Evolutionary conservation across 768 basidiomycete genomes (phyloP).

Genomic region (Hypholoma fasciculare): DNA sequence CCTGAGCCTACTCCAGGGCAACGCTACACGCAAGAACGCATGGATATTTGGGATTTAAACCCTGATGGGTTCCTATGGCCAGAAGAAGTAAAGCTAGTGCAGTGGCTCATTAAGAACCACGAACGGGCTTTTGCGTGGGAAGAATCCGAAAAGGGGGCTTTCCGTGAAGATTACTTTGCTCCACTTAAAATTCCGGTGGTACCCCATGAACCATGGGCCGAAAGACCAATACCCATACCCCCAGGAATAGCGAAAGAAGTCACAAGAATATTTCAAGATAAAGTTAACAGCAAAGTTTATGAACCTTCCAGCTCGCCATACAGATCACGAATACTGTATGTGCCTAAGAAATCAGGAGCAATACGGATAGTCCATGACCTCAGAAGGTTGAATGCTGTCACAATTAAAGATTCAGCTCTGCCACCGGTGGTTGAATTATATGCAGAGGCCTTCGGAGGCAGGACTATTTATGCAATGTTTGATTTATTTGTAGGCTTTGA

Average conservation of each 20-base stretch:
- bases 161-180: no score
- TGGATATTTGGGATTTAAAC: no score
- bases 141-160: no score
- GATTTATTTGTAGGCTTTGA: slow-evolving; percentile 38
- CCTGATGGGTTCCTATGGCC: no score
- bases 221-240: slow-evolving; percentile 7
- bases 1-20: no score
- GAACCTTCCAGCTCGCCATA: no score
- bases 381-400: slow-evolving; percentile 30
- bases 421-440: slow-evolving; percentile 27
- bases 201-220: background rate
- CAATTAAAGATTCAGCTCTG: slow-evolving; percentile 26
- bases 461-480: slow-evolving; percentile 24
- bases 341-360: slow-evolving; percentile 30
- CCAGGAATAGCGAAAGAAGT: slow-evolving; percentile 27
- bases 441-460: slow-evolving; percentile 32
- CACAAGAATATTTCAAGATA: slow-evolving; percentile 25
- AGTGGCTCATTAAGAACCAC: no score
- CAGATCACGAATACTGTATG: slow-evolving; percentile 37
- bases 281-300: slow-evolving; percentile 35
- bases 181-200: no score
- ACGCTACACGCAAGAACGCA: no score
- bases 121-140: no score
- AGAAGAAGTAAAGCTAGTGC: no score
- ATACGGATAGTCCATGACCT: slow-evolving; percentile 32